Evolutionary conservation across 495 filamentous ascomycete genomes (phyloP).

Genomic region (Penicillium goetzii): DNA sequence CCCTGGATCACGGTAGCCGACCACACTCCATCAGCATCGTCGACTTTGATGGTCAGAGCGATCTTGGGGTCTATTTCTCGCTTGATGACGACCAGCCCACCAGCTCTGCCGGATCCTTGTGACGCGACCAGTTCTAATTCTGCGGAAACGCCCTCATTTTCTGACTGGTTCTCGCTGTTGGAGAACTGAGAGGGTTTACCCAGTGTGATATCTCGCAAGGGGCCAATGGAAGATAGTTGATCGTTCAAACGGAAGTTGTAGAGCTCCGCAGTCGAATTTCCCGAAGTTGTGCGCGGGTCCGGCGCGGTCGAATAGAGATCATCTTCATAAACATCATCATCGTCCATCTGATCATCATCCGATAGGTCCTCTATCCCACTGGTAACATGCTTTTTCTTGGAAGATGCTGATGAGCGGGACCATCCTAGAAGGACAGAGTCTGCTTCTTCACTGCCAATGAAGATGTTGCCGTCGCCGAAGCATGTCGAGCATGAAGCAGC

Average conservation of each 20-base stretch:
- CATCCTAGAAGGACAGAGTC: constrained; percentile 83
- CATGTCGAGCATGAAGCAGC: constrained; percentile 69
- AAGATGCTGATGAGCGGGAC: constrained; percentile 58
- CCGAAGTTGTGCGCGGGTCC: constrained; percentile 30
- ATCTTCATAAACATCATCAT: constrained; percentile 73
- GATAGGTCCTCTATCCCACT: constrained; percentile 47
- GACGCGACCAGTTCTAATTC: constrained; percentile 73
- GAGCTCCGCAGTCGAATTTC: constrained; percentile 49
- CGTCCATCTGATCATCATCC: constrained; percentile 60
- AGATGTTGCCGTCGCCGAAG: constrained; percentile 72
- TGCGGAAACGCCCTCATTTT: constrained; percentile 45
- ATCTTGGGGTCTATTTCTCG: constrained; percentile 69
- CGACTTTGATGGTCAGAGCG: constrained; percentile 57
- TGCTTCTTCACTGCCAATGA: constrained; percentile 82
- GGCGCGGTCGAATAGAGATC: constrained; percentile 65
- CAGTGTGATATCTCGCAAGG: constrained; percentile 71
- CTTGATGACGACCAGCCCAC: constrained; percentile 74
- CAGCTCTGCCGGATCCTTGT: constrained; percentile 68
- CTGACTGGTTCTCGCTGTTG: constrained; percentile 12
- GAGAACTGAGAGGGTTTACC: constrained; percentile 47
- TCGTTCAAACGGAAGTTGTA: constrained; percentile 80
- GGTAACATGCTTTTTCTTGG: constrained; percentile 54
- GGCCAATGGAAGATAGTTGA: constrained; percentile 71
- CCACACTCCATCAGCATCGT: constrained; percentile 44
- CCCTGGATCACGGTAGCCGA: constrained; percentile 32